Evolutionary conservation across 495 filamentous ascomycete genomes (phyloP).

Genomic region (Aspergillus nanangensis): DNA sequence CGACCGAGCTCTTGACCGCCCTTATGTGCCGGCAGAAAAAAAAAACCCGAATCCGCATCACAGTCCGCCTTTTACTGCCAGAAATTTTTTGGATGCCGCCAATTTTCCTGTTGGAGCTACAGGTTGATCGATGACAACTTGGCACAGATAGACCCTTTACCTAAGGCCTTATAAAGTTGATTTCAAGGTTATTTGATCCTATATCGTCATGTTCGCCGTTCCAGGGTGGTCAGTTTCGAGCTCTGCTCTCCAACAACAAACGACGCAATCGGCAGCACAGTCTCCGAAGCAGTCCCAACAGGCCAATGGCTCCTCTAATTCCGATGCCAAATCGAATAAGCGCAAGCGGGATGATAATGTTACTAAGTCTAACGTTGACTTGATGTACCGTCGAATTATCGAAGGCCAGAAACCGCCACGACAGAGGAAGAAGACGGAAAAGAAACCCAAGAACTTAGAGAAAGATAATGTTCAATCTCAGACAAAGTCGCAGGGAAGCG

Average conservation of each 20-base stretch:
- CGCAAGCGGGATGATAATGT: constrained; percentile 58
- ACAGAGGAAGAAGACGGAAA: constrained; percentile 14
- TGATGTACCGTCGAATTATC: constrained; percentile 74
- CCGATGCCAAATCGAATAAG: constrained; percentile 41
- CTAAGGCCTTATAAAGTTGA: no score
- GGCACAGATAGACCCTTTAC: background rate
- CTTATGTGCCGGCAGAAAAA: constrained; percentile 5
- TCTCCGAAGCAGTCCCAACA: constrained; percentile 21
- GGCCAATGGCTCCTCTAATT: constrained; percentile 21
- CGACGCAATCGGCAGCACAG: constrained; percentile 32
- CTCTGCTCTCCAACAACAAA: constrained; percentile 65
- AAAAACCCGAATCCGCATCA: background rate
- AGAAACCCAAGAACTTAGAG: constrained; percentile 32
- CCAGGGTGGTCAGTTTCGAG: constrained; percentile 82
- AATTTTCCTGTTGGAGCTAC: background rate
- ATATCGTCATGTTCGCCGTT: constrained; percentile 77
- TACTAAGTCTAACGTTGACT: constrained; percentile 65
- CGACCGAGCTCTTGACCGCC: constrained; percentile 5
- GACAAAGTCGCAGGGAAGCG: constrained; percentile 23
- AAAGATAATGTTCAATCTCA: no score
- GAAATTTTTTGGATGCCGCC: constrained; percentile 16
- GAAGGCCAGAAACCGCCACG: constrained; percentile 52
- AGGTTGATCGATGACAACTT: background rate
- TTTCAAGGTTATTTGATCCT: no score
- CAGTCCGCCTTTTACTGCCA: constrained; percentile 9